Conservation (phyloP, 352 stramenopile genomes). For the Globisporangium splendens region DNA sequence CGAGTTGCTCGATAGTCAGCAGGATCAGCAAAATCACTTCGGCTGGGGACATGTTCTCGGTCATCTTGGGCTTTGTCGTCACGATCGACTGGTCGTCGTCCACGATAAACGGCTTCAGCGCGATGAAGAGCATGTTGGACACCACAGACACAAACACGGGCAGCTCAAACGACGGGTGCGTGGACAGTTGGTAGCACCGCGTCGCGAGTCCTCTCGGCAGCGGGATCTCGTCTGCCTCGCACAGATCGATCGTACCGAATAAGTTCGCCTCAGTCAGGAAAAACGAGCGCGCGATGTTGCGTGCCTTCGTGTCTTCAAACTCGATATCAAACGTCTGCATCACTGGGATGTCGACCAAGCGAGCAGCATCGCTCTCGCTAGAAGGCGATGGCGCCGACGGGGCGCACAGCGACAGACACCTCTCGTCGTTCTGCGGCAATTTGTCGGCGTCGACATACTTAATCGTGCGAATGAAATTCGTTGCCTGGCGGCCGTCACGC, state of each 20-base stretch:
- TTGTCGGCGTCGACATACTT: slow-evolving; percentile 60
- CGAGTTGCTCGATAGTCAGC: slow-evolving; percentile 62
- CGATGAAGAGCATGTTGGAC: slow-evolving; percentile 67
- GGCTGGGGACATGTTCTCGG: slow-evolving; percentile 48
- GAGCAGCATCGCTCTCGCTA: slow-evolving; percentile 10
- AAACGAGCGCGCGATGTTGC: slow-evolving; percentile 54
- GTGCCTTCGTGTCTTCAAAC: slow-evolving; percentile 48
- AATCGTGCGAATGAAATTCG: slow-evolving; percentile 78
- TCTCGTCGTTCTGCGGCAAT: slow-evolving; percentile 58
- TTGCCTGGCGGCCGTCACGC: slow-evolving; percentile 64
- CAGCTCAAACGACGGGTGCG: slow-evolving; percentile 74
- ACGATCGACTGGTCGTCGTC: slow-evolving; percentile 31
- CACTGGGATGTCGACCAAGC: slow-evolving; percentile 8
- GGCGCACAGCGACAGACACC: slow-evolving; percentile 57
- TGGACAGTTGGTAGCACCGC: slow-evolving; percentile 59
- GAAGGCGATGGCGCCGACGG: not conserved
- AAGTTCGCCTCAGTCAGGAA: slow-evolving; percentile 52
- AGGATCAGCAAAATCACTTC: slow-evolving; percentile 62
- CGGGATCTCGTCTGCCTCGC: slow-evolving; percentile 40
- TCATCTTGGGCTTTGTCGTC: slow-evolving; percentile 32
- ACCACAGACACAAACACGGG: slow-evolving; percentile 60
- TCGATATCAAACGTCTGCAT: slow-evolving; percentile 70
- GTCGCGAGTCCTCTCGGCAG: slow-evolving; percentile 45
- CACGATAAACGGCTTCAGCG: slow-evolving; percentile 53
- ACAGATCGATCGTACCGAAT: slow-evolving; percentile 39